Base-by-base conservation (phyloP, 2,329 filamentous ascomycete genomes). In the Paracoccidioides lutzii region DNA sequence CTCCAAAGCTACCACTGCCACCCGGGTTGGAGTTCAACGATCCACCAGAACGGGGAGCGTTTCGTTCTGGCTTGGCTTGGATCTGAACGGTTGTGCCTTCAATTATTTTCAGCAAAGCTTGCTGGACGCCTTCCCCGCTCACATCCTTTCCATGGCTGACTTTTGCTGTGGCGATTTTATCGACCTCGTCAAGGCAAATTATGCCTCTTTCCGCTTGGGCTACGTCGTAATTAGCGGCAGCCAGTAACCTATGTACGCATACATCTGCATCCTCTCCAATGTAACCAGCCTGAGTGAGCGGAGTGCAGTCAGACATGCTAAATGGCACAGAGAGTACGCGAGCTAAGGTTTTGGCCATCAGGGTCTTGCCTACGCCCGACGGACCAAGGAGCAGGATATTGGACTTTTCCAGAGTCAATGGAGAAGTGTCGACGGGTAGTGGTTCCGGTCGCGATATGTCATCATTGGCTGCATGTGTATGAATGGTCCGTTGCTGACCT, bases 191-290 rank as follows among this genome's bases (percentile, higher is more conserved):
- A 22, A 98, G 77, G 55, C 95, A 93, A 49, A 98, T 89, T 55
- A 98, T 97, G 4, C 93, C 93, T 54, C 88, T 82, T 67, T 98
- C 91, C 6, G 90, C 85, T 55, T 85, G 83, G 57, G 83, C 82
- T 33, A 93, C 81, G 62, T 95, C 87, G 69, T 95, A 95, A 68
- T 94, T 91, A 7, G 91, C 84, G 57, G 94, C 90, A 55, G 94
- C 87, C 8, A 98, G 77, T 32, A 98, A 78, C 46, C 93, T 81
- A 66, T 96, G 89, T 43, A 98, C 89, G 64, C 91, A 96, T 0
- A 88, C 85, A 67, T 98, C 93, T n/a, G 91, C 91, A 67, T 98
- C 93, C 67, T 97, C 91, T 35, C 93, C 93, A 62, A 98, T 96
- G 65, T 98, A 98, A 32, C 93, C 91, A 4, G 91, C 91, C 72